These are phyloP conservation scores for Heterobasidion occidentale DNA, from an alignment of 1,284 basidiomycete genomes.

Conservation along the genomic window DNA sequence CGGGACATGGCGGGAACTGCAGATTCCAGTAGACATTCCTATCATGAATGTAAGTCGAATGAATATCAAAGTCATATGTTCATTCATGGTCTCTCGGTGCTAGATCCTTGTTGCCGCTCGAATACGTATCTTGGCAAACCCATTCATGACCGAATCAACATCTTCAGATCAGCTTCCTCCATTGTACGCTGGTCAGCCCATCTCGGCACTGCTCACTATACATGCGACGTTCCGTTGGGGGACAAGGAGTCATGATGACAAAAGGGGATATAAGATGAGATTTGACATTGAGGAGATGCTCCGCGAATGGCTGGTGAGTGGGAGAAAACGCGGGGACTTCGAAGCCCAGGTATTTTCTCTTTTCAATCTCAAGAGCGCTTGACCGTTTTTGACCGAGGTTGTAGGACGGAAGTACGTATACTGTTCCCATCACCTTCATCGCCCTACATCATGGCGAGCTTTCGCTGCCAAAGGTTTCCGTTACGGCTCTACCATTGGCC, in stretches of 20 bases:
- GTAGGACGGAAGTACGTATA: slow-evolving; percentile 52
- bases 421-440: slow-evolving; percentile 60
- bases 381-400: slow-evolving; percentile 6
- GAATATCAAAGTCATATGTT: neutral
- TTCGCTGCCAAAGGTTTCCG: slow-evolving; percentile 57
- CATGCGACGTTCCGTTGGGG: slow-evolving; percentile 73
- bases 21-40: slow-evolving; percentile 78
- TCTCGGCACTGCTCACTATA: slow-evolving; percentile 56
- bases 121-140: slow-evolving; percentile 38
- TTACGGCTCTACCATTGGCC: slow-evolving; percentile 48
- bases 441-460: slow-evolving; percentile 75
- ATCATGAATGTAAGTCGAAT: slow-evolving; percentile 56
- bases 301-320: slow-evolving; percentile 78
- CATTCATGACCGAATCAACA: slow-evolving; percentile 15
- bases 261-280: slow-evolving; percentile 44
- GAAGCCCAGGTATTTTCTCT: slow-evolving; percentile 43
- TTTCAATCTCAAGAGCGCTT: neutral
- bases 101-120: slow-evolving; percentile 70
- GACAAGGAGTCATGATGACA: slow-evolving; percentile 31
- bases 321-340: slow-evolving; percentile 73
- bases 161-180: slow-evolving; percentile 24
- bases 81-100: slow-evolving; percentile 1
- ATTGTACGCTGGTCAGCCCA: slow-evolving; percentile 74
- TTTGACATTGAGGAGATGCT: slow-evolving; percentile 74
- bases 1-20: slow-evolving; percentile 59